Percentiles rank a stretch among this genome's conserved stretches.
Evolutionary conservation across 2,329 filamentous ascomycete genomes (phyloP).

Genomic region (Calycina marina): DNA sequence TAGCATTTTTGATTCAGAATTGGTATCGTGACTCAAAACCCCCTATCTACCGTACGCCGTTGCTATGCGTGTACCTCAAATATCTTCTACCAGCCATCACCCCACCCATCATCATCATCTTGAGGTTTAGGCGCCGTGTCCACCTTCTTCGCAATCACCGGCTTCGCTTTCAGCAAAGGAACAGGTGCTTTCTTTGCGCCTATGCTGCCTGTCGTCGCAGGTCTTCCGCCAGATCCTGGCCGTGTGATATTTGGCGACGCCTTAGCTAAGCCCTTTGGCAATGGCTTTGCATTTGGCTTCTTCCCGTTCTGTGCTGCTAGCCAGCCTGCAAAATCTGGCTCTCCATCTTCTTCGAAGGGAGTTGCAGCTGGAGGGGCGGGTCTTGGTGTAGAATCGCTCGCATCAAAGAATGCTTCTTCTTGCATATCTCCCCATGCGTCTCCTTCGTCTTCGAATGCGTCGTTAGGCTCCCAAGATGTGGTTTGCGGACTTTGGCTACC

Average conservation of each 20-base stretch:
- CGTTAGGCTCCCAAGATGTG: constrained; percentile 31
- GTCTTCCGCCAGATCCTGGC: constrained; percentile 24
- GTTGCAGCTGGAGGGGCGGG: constrained; percentile 21
- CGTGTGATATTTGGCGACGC: constrained; percentile 21
- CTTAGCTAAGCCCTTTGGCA: constrained; percentile 77
- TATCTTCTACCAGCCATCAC: constrained; percentile 43
- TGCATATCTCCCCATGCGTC: constrained; percentile 59
- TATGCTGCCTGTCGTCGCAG: constrained; percentile 21
- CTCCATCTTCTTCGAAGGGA: constrained; percentile 67
- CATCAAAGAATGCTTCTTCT: constrained; percentile 34
- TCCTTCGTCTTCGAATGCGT: constrained; percentile 41
- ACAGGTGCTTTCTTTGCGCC: constrained; percentile 18
- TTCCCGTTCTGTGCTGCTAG: constrained; percentile 76
- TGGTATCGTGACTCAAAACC: too few species aligned
- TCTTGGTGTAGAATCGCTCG: constrained; percentile 11
- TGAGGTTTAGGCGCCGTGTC: constrained; percentile 49
- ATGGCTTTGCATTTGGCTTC: constrained; percentile 37
- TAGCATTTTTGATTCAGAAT: too few species aligned
- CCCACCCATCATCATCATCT: constrained; percentile 46
- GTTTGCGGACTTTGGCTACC: too few species aligned
- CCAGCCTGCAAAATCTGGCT: constrained; percentile 95
- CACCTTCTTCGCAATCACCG: constrained; percentile 45
- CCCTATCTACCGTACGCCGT: too few species aligned
- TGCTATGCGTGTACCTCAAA: too few species aligned
- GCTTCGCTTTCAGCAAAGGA: constrained; percentile 27